phyloP scores from a whole-genome alignment of 306 rosid genomes.

The Prunus mume region DNA sequence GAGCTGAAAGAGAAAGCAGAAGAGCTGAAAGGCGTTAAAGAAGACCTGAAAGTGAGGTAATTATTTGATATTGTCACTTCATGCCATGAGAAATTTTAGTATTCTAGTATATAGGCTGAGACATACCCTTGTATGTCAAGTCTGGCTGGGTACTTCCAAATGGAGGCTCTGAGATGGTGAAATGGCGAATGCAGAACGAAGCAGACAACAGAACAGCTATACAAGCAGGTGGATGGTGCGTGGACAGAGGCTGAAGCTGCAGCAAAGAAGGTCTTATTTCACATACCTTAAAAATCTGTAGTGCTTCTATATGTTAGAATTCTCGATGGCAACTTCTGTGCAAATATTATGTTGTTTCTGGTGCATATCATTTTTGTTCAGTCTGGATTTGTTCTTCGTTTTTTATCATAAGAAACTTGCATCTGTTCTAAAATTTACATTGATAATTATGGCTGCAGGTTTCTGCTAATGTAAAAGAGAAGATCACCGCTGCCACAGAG shows the following conservation, averaged over 20 bases:
- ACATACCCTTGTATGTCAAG: slow-evolving; percentile 98
- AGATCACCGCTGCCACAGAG: slow-evolving; percentile 76
- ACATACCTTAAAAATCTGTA: background rate
- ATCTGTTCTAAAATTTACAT: background rate
- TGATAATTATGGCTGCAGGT: slow-evolving; percentile 43
- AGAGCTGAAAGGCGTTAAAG: slow-evolving; percentile 74
- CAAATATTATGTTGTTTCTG: background rate
- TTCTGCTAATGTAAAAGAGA: slow-evolving; percentile 78
- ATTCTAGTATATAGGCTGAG: slow-evolving; percentile 61
- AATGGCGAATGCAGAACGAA: slow-evolving; percentile 95
- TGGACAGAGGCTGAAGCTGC: slow-evolving; percentile 86
- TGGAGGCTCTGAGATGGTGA: slow-evolving; percentile 84
- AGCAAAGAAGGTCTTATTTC: slow-evolving; percentile 69
- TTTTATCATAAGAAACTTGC: background rate
- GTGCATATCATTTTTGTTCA: background rate
- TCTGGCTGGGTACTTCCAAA: slow-evolving; percentile 65
- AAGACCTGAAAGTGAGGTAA: slow-evolving; percentile 76
- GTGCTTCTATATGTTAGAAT: background rate
- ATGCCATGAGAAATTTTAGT: slow-evolving; percentile 10
- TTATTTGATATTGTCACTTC: slow-evolving; percentile 15
- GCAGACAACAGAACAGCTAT: slow-evolving; percentile 84
- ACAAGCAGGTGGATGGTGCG: slow-evolving; percentile 81
- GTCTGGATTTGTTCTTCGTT: background rate
- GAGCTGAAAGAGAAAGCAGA: slow-evolving; percentile 74
- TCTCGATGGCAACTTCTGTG: background rate